A percentile compares a stretch with the other conserved stretches of the same genome.
Conservation (phyloP, 108 stramenopile species). For the Asterionellopsis glacialis region DNA sequence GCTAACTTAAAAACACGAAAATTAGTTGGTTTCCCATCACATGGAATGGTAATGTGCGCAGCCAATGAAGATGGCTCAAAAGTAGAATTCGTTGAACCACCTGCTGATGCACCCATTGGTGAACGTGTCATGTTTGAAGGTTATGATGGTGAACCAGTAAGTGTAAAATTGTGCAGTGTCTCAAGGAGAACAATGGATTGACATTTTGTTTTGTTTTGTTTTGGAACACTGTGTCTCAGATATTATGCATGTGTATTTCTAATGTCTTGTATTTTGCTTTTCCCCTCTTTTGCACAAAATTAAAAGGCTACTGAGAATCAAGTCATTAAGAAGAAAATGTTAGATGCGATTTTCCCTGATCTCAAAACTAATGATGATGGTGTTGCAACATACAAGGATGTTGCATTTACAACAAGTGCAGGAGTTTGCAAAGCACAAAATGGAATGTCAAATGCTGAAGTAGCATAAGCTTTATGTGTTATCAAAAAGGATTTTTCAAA, state of each 20-base stretch:
- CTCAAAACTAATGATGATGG: constrained; percentile 44
- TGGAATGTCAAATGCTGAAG: constrained; percentile 14
- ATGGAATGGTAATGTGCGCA: constrained; percentile 95
- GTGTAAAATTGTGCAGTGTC: constrained; percentile 16
- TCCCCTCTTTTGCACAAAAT: no score
- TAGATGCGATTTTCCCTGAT: constrained; percentile 71
- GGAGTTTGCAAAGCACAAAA: constrained; percentile 27
- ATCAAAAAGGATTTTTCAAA: no score
- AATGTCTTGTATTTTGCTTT: no score
- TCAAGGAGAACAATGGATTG: not conserved
- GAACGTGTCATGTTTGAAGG: constrained; percentile 76
- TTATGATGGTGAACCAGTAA: constrained; percentile 52
- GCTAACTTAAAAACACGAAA: constrained; percentile 88
- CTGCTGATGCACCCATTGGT: constrained; percentile 67
- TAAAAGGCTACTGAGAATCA: constrained; percentile 67
- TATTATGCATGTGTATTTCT: not conserved
- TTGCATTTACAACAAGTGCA: constrained; percentile 35
- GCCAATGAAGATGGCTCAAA: constrained; percentile 51
- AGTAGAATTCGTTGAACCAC: constrained; percentile 81
- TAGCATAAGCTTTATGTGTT: no score
- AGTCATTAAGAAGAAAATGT: constrained; percentile 88
- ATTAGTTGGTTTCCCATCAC: constrained; percentile 72
- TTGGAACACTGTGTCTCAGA: not conserved
- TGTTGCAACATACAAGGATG: constrained; percentile 53
- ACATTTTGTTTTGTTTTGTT: not conserved